Conservation (phyloP, 306 rosid species). For the Rosa rugosa region DNA sequence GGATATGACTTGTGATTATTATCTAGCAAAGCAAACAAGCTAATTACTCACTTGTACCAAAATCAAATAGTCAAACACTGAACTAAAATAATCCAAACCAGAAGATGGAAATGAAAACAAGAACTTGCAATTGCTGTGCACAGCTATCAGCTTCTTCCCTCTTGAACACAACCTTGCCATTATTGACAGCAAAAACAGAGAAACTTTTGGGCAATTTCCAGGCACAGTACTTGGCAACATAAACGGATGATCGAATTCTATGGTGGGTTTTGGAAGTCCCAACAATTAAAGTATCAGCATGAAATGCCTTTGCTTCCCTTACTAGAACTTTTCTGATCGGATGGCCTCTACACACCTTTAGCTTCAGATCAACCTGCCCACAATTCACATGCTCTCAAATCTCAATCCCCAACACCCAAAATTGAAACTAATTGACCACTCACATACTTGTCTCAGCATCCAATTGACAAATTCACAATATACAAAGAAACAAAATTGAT, state of each 20-base stretch:
- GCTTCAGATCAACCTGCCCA: conserved; percentile 70
- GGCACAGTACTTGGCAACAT: conserved; percentile 79
- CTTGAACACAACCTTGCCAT: conserved; percentile 64
- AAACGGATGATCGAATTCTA: conserved; percentile 55
- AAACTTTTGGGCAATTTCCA: conserved; percentile 57
- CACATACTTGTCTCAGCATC: not conserved
- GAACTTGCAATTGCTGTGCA: conserved; percentile 40
- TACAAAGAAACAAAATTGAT: not conserved
- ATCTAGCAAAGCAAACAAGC: conserved; percentile 9
- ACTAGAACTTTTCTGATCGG: conserved; percentile 56
- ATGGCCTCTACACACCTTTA: conserved; percentile 68
- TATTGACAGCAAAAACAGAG: conserved; percentile 68
- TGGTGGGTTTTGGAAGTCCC: conserved; percentile 75
- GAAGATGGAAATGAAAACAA: not conserved
- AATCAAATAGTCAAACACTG: conserved; percentile 3
- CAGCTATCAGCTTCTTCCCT: conserved; percentile 44
- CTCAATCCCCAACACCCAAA: not conserved
- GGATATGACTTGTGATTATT: conserved; percentile 3
- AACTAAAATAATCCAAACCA: not conserved
- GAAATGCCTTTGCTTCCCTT: conserved; percentile 51
- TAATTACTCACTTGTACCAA: not conserved
- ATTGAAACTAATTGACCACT: not conserved
- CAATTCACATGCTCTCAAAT: not conserved
- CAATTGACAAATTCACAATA: not conserved
- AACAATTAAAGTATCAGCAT: conserved; percentile 54